These are phyloP conservation scores for Leishmania mexicana DNA, from an alignment of 208 protist genomes.

Conservation along the genomic window DNA sequence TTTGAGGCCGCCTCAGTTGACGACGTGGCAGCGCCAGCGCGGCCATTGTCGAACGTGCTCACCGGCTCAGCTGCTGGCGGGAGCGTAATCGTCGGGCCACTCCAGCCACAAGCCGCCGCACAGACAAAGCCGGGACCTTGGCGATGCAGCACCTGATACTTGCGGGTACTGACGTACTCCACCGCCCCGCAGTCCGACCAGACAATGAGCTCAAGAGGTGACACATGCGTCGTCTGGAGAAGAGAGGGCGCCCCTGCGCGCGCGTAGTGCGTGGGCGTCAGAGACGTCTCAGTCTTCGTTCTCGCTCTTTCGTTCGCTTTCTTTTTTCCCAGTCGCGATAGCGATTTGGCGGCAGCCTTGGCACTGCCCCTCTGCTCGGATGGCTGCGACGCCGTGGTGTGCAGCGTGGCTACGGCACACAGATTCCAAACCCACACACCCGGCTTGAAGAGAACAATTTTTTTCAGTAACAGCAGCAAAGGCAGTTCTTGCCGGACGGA, in stretches of 20 bases:
- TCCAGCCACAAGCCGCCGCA: conserved; percentile 23
- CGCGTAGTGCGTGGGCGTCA: background rate
- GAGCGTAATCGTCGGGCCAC: background rate
- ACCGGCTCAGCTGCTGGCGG: background rate
- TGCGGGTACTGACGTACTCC: conserved; percentile 27
- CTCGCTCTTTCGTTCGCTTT: background rate
- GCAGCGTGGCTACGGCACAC: conserved; percentile 17
- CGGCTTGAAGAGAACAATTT: conserved; percentile 37
- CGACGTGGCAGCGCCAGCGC: background rate
- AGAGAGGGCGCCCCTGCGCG: background rate
- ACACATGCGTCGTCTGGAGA: conserved; percentile 2
- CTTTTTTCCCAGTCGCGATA: background rate
- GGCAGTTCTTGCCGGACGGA: conserved; percentile 12
- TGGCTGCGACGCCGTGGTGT: conserved; percentile 1
- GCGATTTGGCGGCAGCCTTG: background rate
- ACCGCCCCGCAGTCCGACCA: conserved; percentile 39
- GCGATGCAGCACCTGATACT: conserved; percentile 1
- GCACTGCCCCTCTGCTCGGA: background rate
- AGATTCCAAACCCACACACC: conserved; percentile 34
- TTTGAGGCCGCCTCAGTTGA: background rate
- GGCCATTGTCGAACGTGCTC: background rate
- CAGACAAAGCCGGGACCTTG: conserved; percentile 38
- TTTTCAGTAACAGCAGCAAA: conserved; percentile 43
- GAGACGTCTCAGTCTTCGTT: background rate
- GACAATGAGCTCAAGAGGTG: conserved; percentile 34